Conservation (phyloP, 352 stramenopile genomes). For the Lagenidium sp. region DNA sequence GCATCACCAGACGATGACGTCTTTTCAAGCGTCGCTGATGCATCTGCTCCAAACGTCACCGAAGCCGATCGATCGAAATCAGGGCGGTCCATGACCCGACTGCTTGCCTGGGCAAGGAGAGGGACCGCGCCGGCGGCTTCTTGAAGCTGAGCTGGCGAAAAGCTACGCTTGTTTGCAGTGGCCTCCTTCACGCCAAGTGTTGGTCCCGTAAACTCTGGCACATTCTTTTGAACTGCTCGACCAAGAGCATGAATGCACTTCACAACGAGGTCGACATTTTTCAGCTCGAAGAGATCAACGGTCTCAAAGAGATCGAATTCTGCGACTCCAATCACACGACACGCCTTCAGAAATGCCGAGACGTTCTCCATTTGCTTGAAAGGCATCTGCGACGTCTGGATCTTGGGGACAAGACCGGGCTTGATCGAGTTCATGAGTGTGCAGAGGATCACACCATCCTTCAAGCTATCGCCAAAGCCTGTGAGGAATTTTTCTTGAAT, state of each 20-base stretch:
- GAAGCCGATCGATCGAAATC: slow-evolving; percentile 61
- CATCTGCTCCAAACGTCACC: slow-evolving; percentile 57
- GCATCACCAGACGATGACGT: slow-evolving; percentile 4
- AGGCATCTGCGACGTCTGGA: slow-evolving; percentile 60
- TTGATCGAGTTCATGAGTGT: slow-evolving; percentile 70
- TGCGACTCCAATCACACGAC: slow-evolving; percentile 67
- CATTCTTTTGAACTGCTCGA: slow-evolving; percentile 64
- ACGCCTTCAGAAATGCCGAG: slow-evolving; percentile 71
- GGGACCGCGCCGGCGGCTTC: slow-evolving; percentile 48
- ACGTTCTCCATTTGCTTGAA: slow-evolving; percentile 93
- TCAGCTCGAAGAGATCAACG: slow-evolving; percentile 84
- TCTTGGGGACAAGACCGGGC: slow-evolving; percentile 36
- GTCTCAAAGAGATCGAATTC: slow-evolving; percentile 90
- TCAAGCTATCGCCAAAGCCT: slow-evolving; percentile 62
- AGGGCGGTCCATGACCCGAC: slow-evolving; percentile 51
- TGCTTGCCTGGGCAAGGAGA: slow-evolving; percentile 41
- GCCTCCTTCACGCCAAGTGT: slow-evolving; percentile 67
- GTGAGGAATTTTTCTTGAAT: slow-evolving; percentile 57
- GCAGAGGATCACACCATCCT: slow-evolving; percentile 77
- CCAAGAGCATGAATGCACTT: slow-evolving; percentile 80
- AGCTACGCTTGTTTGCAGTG: slow-evolving; percentile 52
- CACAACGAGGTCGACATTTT: slow-evolving; percentile 79
- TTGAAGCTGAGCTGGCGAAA: slow-evolving; percentile 54
- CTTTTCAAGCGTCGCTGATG: slow-evolving; percentile 23
- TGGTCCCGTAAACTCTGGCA: slow-evolving; percentile 57